These are phyloP conservation scores for Pulveroboletus sp. DNA, from an alignment of 768 basidiomycete genomes.

Conservation along the genomic window DNA sequence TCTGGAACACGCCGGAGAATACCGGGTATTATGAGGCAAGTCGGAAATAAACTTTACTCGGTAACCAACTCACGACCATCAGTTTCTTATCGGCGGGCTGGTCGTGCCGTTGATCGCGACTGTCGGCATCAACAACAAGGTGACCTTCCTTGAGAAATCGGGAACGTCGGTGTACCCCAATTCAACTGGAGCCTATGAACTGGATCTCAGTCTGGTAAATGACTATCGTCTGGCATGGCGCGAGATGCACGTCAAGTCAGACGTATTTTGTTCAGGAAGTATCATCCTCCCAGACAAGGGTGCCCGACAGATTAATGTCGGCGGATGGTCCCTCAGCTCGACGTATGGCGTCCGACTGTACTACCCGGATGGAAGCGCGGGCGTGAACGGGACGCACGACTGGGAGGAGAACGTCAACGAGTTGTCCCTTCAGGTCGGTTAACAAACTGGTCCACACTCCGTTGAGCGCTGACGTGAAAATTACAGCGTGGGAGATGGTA, in stretches of 20 bases:
- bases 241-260: conserved; percentile 68
- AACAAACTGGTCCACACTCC: too few species aligned
- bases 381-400: conserved; percentile 70
- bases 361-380: conserved; percentile 61
- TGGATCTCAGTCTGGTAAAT: conserved; percentile 56
- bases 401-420: conserved; percentile 70
- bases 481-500: conserved; percentile 68
- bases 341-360: conserved; percentile 73
- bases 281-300: conserved; percentile 73
- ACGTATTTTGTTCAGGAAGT: conserved; percentile 77
- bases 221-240: conserved; percentile 56
- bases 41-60: neutral
- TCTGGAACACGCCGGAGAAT: conserved; percentile 62
- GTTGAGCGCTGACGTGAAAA: too few species aligned
- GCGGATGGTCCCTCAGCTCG: conserved; percentile 61
- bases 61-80: neutral
- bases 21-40: conserved; percentile 69
- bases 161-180: conserved; percentile 62
- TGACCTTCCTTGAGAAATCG: conserved; percentile 72
- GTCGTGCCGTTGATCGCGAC: conserved; percentile 73
- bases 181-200: conserved; percentile 74
- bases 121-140: conserved; percentile 76
- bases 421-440: conserved; percentile 56
- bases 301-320: conserved; percentile 34
- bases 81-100: conserved; percentile 53